Conservation (phyloP, 179 eudicot species). For the Beta macrorhiza region DNA sequence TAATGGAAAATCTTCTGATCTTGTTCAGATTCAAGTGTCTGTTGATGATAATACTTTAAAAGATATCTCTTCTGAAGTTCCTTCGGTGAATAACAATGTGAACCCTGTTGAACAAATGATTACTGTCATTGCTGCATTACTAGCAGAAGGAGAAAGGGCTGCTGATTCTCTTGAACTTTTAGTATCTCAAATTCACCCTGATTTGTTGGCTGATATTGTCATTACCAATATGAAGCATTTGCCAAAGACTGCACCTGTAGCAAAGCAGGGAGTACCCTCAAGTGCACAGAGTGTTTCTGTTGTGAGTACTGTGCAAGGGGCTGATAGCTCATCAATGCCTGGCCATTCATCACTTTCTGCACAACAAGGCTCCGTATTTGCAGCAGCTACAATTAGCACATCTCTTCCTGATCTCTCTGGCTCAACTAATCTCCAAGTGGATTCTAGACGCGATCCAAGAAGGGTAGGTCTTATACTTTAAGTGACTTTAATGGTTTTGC, state of each 20-base stretch:
- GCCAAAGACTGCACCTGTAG: constrained; percentile 63
- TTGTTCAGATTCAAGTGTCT: constrained; percentile 39
- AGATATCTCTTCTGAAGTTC: constrained; percentile 47
- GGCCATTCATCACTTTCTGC: constrained; percentile 33
- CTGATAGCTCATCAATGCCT: constrained; percentile 35
- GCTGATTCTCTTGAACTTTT: constrained; percentile 82
- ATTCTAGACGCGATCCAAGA: constrained; percentile 91
- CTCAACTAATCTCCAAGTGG: constrained; percentile 49
- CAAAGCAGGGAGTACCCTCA: constrained; percentile 35
- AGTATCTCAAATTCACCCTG: constrained; percentile 76
- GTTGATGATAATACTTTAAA: constrained; percentile 38
- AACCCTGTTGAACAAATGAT: constrained; percentile 91
- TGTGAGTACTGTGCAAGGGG: constrained; percentile 32
- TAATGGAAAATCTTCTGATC: constrained; percentile 37
- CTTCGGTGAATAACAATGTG: constrained; percentile 44
- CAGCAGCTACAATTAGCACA: constrained; percentile 36
- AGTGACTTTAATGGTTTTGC: not conserved
- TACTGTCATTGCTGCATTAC: constrained; percentile 83
- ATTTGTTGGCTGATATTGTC: constrained; percentile 92
- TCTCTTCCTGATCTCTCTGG: constrained; percentile 51
- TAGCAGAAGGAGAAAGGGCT: constrained; percentile 97
- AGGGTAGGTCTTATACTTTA: constrained; percentile 53
- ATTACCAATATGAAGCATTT: constrained; percentile 89
- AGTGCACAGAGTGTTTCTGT: constrained; percentile 40
- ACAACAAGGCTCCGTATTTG: constrained; percentile 27